A percentile compares a stretch with the other conserved stretches of the same genome.
Conservation (phyloP, 305 asterid genomes). For the Rubia balearica region DNA sequence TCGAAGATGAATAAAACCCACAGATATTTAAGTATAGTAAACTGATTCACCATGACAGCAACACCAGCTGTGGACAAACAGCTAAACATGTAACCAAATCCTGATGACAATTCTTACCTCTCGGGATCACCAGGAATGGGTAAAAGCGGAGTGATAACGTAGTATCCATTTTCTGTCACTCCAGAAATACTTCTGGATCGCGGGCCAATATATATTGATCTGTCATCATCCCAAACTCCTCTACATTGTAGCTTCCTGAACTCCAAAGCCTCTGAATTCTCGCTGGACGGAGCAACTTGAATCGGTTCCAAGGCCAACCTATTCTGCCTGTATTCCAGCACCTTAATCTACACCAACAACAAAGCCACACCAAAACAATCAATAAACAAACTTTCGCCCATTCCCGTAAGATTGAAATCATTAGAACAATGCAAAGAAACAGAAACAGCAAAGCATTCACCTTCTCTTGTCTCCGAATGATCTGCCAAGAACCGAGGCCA, state of each 20-base stretch:
- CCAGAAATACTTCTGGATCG: slow-evolving; percentile 97
- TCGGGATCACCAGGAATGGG: slow-evolving; percentile 53
- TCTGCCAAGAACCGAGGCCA: slow-evolving; percentile 95
- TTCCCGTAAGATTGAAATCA: background rate
- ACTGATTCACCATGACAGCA: background rate
- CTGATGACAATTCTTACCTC: slow-evolving; percentile 35
- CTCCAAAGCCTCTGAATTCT: slow-evolving; percentile 48
- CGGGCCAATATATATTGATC: slow-evolving; percentile 72
- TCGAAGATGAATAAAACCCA: background rate
- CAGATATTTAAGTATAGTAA: background rate
- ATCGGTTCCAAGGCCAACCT: slow-evolving; percentile 62
- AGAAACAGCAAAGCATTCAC: slow-evolving; percentile 21
- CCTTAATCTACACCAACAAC: slow-evolving; percentile 44
- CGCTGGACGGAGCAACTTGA: slow-evolving; percentile 35
- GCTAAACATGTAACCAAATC: background rate
- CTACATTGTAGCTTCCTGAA: slow-evolving; percentile 64
- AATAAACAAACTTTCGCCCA: slow-evolving; percentile 1
- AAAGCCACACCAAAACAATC: slow-evolving; percentile 13
- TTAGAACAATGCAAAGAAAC: background rate
- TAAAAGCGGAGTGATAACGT: slow-evolving; percentile 65
- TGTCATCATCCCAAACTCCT: slow-evolving; percentile 75
- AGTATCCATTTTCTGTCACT: slow-evolving; percentile 92
- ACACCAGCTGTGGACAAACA: background rate
- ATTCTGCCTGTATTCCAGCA: slow-evolving; percentile 62
- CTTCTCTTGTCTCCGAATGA: slow-evolving; percentile 83